phyloP scores from a whole-genome alignment of 371 early-diverging fungal genomes.

The Syncephalastrum contaminatum region DNA sequence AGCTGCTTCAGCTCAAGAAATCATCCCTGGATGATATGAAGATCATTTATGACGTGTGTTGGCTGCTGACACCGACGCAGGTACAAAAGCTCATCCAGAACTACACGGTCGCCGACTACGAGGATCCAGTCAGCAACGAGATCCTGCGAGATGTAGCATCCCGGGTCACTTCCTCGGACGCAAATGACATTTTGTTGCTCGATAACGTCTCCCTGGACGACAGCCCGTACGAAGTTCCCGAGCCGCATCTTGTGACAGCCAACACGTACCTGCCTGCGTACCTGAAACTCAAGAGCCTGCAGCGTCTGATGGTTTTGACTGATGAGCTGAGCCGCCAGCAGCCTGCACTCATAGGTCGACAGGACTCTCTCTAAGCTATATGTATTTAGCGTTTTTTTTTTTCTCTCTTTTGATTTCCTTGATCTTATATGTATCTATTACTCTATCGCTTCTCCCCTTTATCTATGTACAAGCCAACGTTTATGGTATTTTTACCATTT shows the following conservation, averaged over 20 bases:
- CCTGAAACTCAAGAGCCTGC: slow-evolving; percentile 24
- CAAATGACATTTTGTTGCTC: slow-evolving; percentile 81
- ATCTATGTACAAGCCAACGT: neutral
- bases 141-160: slow-evolving; percentile 88
- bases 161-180: slow-evolving; percentile 81
- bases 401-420: neutral
- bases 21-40: slow-evolving; percentile 87
- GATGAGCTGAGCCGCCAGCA: neutral
- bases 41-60: slow-evolving; percentile 95
- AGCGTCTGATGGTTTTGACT: slow-evolving; percentile 20
- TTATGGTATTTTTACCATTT: neutral
- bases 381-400: slow-evolving; percentile 9
- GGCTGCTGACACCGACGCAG: slow-evolving; percentile 90
- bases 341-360: slow-evolving; percentile 7
- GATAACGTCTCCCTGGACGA: slow-evolving; percentile 83
- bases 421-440: slow-evolving; percentile 3
- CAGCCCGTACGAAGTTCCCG: slow-evolving; percentile 61
- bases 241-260: slow-evolving; percentile 53
- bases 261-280: slow-evolving; percentile 59
- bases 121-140: slow-evolving; percentile 86
- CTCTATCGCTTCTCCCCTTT: neutral
- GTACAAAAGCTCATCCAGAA: slow-evolving; percentile 91
- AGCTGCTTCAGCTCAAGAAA: slow-evolving; percentile 93
- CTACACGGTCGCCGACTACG: slow-evolving; percentile 78
- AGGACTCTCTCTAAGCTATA: slow-evolving; percentile 16